Conservation (phyloP, 2,329 filamentous ascomycete genomes). For the Parafenestella ontariensis region DNA sequence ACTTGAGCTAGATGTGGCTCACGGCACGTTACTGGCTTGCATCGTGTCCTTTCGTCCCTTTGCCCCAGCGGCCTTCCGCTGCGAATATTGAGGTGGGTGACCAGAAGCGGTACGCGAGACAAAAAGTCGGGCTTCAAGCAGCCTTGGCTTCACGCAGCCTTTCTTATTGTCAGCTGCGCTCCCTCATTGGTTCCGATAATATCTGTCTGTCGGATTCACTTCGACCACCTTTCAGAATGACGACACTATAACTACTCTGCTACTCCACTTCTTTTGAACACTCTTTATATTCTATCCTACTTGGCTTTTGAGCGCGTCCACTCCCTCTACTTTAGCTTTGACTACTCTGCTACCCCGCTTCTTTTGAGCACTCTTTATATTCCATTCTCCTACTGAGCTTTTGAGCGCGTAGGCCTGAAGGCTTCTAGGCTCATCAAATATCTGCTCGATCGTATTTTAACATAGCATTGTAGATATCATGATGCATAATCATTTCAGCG, state of each 20-base stretch:
- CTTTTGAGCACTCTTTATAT: too few relatives aligned
- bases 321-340: background rate
- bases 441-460: background rate
- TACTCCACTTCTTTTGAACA: background rate
- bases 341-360: too few relatives aligned
- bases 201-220: background rate
- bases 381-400: too few relatives aligned
- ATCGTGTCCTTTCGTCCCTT: background rate
- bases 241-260: background rate
- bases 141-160: background rate
- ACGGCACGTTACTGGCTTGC: background rate
- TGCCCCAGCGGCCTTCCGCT: background rate
- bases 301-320: background rate
- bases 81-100: background rate
- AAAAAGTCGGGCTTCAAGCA: background rate
- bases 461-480: too few relatives aligned
- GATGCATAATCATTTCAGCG: background rate
- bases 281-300: background rate
- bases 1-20: background rate
- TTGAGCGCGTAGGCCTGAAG: too few relatives aligned
- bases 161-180: background rate
- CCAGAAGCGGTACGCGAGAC: background rate
- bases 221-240: background rate
- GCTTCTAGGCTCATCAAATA: too few relatives aligned
- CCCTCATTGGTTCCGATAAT: background rate